Evolutionary conservation across 169 alveolate genomes (phyloP).

Genomic region (Plasmodium knowlesi): DNA sequence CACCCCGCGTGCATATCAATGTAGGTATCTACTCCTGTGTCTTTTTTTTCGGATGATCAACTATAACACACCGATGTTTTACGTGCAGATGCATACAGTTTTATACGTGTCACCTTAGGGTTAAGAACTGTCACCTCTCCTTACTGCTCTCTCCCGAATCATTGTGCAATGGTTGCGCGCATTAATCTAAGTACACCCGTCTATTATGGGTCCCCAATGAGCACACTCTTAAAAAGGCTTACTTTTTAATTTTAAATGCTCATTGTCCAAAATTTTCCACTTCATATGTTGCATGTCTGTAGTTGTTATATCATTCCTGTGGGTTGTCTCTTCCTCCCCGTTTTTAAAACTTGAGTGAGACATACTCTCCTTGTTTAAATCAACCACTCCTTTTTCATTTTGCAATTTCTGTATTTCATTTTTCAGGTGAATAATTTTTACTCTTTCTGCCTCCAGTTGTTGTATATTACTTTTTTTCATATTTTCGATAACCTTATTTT

Average conservation of each 20-base stretch:
- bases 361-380: not conserved
- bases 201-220: not conserved
- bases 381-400: conserved; percentile 8
- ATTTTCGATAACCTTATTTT: conserved; percentile 53
- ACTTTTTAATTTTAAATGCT: conserved; percentile 35
- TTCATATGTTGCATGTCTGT: not conserved
- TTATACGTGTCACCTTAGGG: not conserved
- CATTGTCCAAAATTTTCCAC: not conserved
- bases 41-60: not conserved
- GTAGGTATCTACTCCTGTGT: not conserved
- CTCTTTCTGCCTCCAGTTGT: conserved; percentile 33
- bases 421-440: conserved; percentile 40
- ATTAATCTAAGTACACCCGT: not conserved
- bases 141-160: not conserved
- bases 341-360: not conserved
- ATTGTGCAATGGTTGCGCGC: not conserved
- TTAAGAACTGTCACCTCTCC: not conserved
- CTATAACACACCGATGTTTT: not conserved
- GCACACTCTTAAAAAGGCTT: not conserved
- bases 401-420: conserved; percentile 44
- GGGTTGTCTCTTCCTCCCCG: not conserved
- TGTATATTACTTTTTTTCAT: conserved; percentile 19
- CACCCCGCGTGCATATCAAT: not conserved
- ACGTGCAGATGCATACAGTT: not conserved
- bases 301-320: not conserved